Evolutionary conservation across 2,329 filamentous ascomycete species (phyloP).

Genomic region (Calonectria naviculata): DNA sequence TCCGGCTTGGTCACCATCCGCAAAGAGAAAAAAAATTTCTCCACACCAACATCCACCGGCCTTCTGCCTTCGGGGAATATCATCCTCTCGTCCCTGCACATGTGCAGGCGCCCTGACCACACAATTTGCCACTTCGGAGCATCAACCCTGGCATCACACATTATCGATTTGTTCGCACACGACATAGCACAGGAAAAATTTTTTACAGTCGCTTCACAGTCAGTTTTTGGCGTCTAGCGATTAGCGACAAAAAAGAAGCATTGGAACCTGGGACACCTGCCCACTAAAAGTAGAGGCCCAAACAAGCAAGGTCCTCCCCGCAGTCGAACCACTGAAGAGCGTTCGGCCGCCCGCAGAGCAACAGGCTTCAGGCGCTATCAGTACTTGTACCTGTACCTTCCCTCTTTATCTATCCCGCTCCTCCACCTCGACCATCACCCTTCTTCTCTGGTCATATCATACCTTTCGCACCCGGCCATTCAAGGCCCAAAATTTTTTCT

Average conservation of each 20-base stretch:
- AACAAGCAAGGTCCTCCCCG: constrained; percentile 37
- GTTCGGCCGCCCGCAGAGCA: constrained; percentile 31
- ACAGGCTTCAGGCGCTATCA: constrained; percentile 18
- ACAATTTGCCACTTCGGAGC: constrained; percentile 41
- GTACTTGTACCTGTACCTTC: constrained; percentile 23
- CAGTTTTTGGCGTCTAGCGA: constrained; percentile 26
- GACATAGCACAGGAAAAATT: constrained; percentile 37
- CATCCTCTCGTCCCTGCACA: constrained; percentile 42
- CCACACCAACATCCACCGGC: constrained; percentile 19
- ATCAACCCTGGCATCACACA: constrained; percentile 41
- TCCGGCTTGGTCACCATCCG: constrained; percentile 25
- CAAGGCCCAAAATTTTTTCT: constrained; percentile 23
- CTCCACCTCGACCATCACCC: constrained; percentile 16
- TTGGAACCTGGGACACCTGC: constrained; percentile 35
- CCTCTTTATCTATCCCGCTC: constrained; percentile 28
- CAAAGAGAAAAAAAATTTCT: constrained; percentile 13
- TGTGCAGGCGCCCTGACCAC: constrained; percentile 34
- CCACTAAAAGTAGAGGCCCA: constrained; percentile 6
- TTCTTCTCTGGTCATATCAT: constrained; percentile 35
- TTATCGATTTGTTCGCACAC: constrained; percentile 37
- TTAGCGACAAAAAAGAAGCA: constrained; percentile 27
- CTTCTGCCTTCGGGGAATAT: constrained; percentile 35
- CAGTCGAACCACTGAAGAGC: constrained; percentile 40
- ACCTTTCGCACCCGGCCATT: constrained; percentile 33
- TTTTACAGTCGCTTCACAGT: constrained; percentile 15